phyloP scores from a whole-genome alignment of 2,329 filamentous ascomycete genomes.

The Aciculosporium take region DNA sequence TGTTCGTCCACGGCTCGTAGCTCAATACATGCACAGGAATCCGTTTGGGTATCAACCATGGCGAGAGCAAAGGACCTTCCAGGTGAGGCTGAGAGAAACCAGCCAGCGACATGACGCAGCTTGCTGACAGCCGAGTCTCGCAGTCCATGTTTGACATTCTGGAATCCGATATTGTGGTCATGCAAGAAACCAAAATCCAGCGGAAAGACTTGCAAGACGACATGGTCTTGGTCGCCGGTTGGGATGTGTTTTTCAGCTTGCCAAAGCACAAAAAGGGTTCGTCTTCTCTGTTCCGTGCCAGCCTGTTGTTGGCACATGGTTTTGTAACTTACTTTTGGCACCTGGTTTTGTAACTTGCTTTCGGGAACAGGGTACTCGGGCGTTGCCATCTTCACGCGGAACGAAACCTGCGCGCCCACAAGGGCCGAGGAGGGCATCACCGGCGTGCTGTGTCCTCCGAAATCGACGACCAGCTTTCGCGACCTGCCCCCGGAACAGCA shows the following conservation, averaged over 20 bases:
- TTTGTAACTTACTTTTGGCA: not conserved
- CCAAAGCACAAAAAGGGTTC: conserved; percentile 85
- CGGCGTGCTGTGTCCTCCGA: conserved; percentile 62
- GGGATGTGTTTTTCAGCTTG: conserved; percentile 92
- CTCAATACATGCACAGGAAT: conserved; percentile 36
- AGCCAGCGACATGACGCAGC: not conserved
- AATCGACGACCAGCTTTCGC: conserved; percentile 54
- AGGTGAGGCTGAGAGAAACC: conserved; percentile 29
- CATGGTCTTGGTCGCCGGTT: conserved; percentile 87
- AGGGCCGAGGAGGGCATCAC: conserved; percentile 89
- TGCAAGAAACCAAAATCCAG: conserved; percentile 96
- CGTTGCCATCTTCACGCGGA: conserved; percentile 90
- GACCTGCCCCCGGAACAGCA: conserved; percentile 59
- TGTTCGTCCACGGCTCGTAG: not conserved
- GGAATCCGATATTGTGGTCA: conserved; percentile 81
- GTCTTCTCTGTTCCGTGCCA: not conserved
- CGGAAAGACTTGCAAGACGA: conserved; percentile 83
- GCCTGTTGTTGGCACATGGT: not conserved
- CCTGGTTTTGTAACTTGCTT: not conserved
- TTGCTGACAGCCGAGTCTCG: not conserved
- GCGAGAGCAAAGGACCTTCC: conserved; percentile 55
- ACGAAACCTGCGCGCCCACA: conserved; percentile 69
- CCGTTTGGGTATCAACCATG: conserved; percentile 78
- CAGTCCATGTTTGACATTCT: conserved; percentile 89
- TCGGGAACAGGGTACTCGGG: conserved; percentile 69